These are phyloP conservation scores for Sugiyamaella sp. DNA, from an alignment of 1,139 yeast species.

Conservation along the genomic window DNA sequence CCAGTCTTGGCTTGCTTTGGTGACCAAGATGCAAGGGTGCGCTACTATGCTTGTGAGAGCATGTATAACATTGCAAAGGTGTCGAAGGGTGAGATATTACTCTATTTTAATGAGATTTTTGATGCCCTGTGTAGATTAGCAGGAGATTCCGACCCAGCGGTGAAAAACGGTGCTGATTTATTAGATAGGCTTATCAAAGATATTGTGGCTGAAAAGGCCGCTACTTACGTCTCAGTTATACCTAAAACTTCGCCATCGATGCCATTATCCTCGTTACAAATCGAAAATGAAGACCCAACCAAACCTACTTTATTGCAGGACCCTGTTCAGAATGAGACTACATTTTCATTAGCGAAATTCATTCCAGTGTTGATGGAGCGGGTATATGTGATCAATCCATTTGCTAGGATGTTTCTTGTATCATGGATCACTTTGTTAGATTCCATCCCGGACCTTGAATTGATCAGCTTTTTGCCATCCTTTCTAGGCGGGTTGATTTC, in stretches of 20 bases:
- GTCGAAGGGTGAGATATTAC: slow-evolving; percentile 90
- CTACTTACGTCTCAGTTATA: slow-evolving; percentile 83
- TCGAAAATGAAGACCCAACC: slow-evolving; percentile 30
- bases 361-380: slow-evolving; percentile 89
- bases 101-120: slow-evolving; percentile 91
- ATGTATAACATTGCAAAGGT: slow-evolving; percentile 95
- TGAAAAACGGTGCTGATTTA: slow-evolving; percentile 94
- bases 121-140: slow-evolving; percentile 88
- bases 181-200: slow-evolving; percentile 90
- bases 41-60: slow-evolving; percentile 97
- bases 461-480: slow-evolving; percentile 84
- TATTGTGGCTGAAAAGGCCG: slow-evolving; percentile 93
- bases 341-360: slow-evolving; percentile 85
- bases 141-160: slow-evolving; percentile 90
- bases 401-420: slow-evolving; percentile 86
- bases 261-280: slow-evolving; percentile 9
- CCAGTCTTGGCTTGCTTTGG: slow-evolving; percentile 96
- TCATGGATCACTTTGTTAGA: slow-evolving; percentile 92
- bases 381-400: slow-evolving; percentile 89
- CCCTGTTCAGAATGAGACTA: slow-evolving; percentile 67
- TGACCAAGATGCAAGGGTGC: slow-evolving; percentile 93
- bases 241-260: slow-evolving; percentile 33
- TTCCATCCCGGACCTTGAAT: slow-evolving; percentile 88
- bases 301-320: slow-evolving; percentile 36
- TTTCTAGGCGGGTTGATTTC: slow-evolving; percentile 83